A percentile compares a stretch with the other conserved stretches of the same genome.
Conservation (phyloP, 1,284 basidiomycete species). For the Athelia psychrophila region DNA sequence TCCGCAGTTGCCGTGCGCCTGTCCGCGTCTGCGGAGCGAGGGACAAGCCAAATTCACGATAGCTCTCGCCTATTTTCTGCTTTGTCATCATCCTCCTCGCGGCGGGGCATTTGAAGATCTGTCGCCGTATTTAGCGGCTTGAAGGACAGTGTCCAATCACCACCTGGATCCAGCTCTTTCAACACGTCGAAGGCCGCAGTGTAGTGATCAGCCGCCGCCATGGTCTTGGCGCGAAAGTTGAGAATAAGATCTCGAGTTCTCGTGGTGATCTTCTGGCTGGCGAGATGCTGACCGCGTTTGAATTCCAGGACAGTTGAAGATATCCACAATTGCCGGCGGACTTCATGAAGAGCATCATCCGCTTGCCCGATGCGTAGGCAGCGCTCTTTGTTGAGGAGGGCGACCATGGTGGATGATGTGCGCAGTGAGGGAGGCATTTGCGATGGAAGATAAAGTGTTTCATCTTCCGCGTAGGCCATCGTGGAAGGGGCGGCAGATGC, state of each 20-base stretch:
- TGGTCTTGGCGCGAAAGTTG: not conserved
- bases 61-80: not conserved
- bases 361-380: conserved; percentile 7
- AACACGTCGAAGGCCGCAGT: not conserved
- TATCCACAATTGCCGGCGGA: conserved; percentile 6
- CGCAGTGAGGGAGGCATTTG: not conserved
- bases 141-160: not conserved
- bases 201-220: not conserved
- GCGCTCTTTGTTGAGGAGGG: conserved; percentile 5
- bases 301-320: not conserved
- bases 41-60: not conserved
- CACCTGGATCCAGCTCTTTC: not conserved
- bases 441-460: not conserved
- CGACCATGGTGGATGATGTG: not conserved
- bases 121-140: not conserved
- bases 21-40: not conserved
- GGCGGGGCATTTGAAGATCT: not conserved
- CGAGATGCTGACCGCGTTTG: not conserved
- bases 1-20: not conserved
- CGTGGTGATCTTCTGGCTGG: not conserved
- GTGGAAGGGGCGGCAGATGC: too few relatives aligned
- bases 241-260: not conserved
- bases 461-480: not conserved
- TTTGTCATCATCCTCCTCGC: not conserved
- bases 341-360: not conserved